phyloP scores from a whole-genome alignment of 805 yeast genomes.

The Saturnispora zaruensis region DNA sequence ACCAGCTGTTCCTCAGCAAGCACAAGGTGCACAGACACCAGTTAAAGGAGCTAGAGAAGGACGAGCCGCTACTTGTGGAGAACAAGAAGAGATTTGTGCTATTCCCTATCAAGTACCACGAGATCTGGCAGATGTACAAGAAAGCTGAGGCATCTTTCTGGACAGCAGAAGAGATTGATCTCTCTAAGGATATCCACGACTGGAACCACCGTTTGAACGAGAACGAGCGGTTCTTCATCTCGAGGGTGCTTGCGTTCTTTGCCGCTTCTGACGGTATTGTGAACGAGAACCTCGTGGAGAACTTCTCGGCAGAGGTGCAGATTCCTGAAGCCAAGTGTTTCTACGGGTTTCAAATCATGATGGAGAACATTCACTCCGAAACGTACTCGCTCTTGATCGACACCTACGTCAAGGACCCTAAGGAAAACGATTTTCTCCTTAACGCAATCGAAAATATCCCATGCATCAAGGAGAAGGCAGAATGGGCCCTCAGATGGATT shows the following conservation, averaged over 20 bases:
- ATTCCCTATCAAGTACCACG: conserved; percentile 95
- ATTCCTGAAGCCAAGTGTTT: conserved; percentile 97
- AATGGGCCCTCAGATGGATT: conserved; percentile 99
- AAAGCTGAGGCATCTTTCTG: conserved; percentile 99
- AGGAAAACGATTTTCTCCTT: conserved; percentile 82
- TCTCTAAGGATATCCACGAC: conserved; percentile 83
- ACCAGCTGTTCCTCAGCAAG: conserved; percentile 46
- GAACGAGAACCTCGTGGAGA: conserved; percentile 94
- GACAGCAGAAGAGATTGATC: conserved; percentile 98
- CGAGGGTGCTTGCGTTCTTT: conserved; percentile 91
- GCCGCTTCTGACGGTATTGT: conserved; percentile 99
- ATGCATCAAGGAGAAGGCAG: conserved; percentile 93
- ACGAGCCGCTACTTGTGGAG: conserved; percentile 81
- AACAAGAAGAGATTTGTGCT: conserved; percentile 84
- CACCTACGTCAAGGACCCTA: conserved; percentile 91
- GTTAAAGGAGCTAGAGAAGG: conserved; percentile 67
- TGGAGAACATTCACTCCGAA: conserved; percentile 98
- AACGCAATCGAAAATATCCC: conserved; percentile 96
- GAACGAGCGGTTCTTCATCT: conserved; percentile 86
- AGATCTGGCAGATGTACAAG: conserved; percentile 98
- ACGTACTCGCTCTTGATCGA: conserved; percentile 93
- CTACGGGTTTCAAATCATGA: conserved; percentile 99
- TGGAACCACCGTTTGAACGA: conserved; percentile 87
- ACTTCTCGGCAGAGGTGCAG: conserved; percentile 95
- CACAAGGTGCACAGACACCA: conserved; percentile 67